Evolutionary conservation across 108 stramenopile species (phyloP), one percentile per base, ranked within the genome.

Genomic region (Schizochytrium sp.): DNA sequence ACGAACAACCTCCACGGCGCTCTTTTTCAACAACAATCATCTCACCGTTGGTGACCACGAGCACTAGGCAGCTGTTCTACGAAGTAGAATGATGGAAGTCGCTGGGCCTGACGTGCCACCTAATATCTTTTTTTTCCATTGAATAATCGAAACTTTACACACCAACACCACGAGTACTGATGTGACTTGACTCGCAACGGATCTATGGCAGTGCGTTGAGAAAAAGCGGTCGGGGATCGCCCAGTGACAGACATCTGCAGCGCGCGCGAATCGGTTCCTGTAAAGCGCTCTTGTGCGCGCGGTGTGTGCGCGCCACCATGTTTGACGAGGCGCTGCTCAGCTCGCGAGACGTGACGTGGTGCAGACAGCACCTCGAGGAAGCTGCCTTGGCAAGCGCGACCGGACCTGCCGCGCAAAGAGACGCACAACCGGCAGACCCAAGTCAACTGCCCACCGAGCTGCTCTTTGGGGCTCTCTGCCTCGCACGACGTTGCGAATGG

Each of bases 11-110:
- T 47, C 76, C 45, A 53, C 76, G 16, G 76, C 76, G 12, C 51
- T 25, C 6, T 83, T 83, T 28, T 83, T 53, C 76, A 83, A 83
- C 51, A 83, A 83, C 28, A 83, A 83, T 45, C 76, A 83, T 34
- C 76, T 83, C 28, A 47, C 48, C 18, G 23, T 83, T 23, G 76
- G 76, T 16, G 28, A 53, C 76, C 76, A 83, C 76, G 76, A 83
- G 51, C 12, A 83, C 48, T 83, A 83, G 28, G 41, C 41, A 41
- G 25, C 41, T 23, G 8, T 10, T 10, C 6, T 69, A 41, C 14
- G 10, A 69, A 69, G 41, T 1, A 69, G 5, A 41, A 69, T 28
- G 34, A 69, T 10, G 18, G 41, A 69, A 59, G 58, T 3, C 19
- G n/a, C 21, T n/a, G n/a, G n/a, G 58, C 58, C n/a, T 59, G 21